Evolutionary conservation across 345 rosid species (phyloP).

Genomic region (Eucalyptus guilfoylei): DNA sequence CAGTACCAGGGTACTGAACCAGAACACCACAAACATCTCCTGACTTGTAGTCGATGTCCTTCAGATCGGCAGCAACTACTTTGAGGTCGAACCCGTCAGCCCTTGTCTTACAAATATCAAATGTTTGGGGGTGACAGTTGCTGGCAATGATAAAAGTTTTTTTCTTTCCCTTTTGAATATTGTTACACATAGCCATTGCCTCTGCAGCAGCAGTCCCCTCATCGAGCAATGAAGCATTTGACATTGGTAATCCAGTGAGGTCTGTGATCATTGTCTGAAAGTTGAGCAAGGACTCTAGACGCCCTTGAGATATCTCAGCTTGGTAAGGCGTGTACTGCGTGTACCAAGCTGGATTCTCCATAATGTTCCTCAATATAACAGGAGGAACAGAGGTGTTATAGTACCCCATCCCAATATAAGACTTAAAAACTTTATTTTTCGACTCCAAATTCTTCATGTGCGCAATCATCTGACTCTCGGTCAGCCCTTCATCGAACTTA

Average conservation of each 20-base stretch:
- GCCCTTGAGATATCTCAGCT: slow-evolving; percentile 93
- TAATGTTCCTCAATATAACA: slow-evolving; percentile 82
- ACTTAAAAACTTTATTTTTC: slow-evolving; percentile 75
- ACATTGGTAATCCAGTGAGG: slow-evolving; percentile 91
- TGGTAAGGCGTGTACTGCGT: slow-evolving; percentile 97
- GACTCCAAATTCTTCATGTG: slow-evolving; percentile 78
- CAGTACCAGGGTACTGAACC: slow-evolving; percentile 96
- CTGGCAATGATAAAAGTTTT: slow-evolving; percentile 78
- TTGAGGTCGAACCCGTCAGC: slow-evolving; percentile 84
- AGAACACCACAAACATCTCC: slow-evolving; percentile 95
- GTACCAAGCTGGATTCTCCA: slow-evolving; percentile 99
- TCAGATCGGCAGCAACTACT: slow-evolving; percentile 59
- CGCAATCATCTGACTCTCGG: slow-evolving; percentile 77
- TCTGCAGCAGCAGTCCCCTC: slow-evolving; percentile 99
- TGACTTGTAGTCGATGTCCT: slow-evolving; percentile 60
- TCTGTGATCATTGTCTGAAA: slow-evolving; percentile 82
- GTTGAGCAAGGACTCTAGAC: slow-evolving; percentile 84
- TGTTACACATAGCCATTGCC: slow-evolving; percentile 99
- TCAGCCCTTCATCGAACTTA: slow-evolving; percentile 77
- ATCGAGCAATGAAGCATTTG: slow-evolving; percentile 87
- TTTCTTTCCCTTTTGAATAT: slow-evolving; percentile 79
- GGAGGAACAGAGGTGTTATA: slow-evolving; percentile 84
- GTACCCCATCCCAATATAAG: slow-evolving; percentile 93
- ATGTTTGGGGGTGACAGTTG: slow-evolving; percentile 95
- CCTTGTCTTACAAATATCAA: slow-evolving; percentile 86